Base-by-base conservation (phyloP, 371 early-diverging fungal species). In the Edhazardia aedis region DNA sequence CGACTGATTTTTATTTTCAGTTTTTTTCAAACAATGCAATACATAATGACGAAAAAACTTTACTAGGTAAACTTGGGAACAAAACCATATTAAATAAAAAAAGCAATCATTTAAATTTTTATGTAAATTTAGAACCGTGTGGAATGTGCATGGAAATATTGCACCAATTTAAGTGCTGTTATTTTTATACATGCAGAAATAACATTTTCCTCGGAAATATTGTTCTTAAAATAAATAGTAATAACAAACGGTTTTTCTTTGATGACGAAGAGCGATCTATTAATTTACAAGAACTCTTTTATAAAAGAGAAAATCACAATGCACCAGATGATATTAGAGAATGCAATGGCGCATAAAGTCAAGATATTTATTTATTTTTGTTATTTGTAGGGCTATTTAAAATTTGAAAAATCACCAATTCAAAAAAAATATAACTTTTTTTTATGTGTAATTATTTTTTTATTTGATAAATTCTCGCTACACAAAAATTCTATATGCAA, bases 61-160 rank as follows among this genome's bases (percentile, higher is more conserved):
- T n/a, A n/a, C n/a, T n/a, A n/a, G n/a, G n/a, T n/a, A n/a, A n/a
- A n/a, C n/a, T n/a, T n/a, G n/a, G n/a, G n/a, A n/a, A n/a, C n/a
- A 33, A 14, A 33, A 9, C 9, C 14, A 9, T 33, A n/a, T n/a
- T n/a, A 33, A 33, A 33, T 0, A 33, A 33, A 9, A 14, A 33
- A 9, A 9, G 7, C 14, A 27, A 30, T 7, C 45, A 61, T 22
- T 27, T 58, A n/a, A 55, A 46, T 24, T 58, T 71, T 30, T 68
- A 65, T 45, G 53, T 72, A 16, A 72, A 69, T 28, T 62, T 69
- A 42, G 72, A 72, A 52, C 72, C 72, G 16, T 72, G 72, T 46
- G 55, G 67, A 9, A 72, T 72, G 72, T 72, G 72, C 50, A 36
- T 60, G 19, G 58, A 64, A 11, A 47, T 65, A 37, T 16, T 69